Conservation (phyloP, 140 eudicot genomes). For the Flaveria floridana region DNA sequence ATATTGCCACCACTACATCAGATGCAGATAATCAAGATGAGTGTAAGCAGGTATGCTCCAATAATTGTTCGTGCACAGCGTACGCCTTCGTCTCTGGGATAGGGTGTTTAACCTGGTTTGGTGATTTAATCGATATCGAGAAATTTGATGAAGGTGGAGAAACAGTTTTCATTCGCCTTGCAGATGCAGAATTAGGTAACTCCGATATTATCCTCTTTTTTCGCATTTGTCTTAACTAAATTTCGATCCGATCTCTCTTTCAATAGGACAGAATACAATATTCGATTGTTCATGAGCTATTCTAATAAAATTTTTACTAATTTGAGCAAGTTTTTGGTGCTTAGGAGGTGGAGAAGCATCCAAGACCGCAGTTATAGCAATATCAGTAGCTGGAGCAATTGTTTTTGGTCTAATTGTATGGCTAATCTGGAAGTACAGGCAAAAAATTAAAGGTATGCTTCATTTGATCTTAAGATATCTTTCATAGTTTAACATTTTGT, state of each 20-base stretch:
- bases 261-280: neutral
- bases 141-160: slow-evolving; percentile 55
- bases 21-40: slow-evolving; percentile 18
- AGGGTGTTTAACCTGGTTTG: slow-evolving; percentile 68
- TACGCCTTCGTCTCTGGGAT: slow-evolving; percentile 60
- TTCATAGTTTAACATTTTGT: neutral
- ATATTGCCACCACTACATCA: slow-evolving; percentile 34
- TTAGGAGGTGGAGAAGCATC: slow-evolving; percentile 34
- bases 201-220: neutral
- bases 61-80: slow-evolving; percentile 63
- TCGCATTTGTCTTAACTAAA: too few species aligned
- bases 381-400: slow-evolving; percentile 34
- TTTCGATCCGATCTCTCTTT: neutral
- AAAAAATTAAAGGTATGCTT: slow-evolving; percentile 43
- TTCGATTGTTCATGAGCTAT: neutral
- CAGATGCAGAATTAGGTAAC: slow-evolving; percentile 59
- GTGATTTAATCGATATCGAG: slow-evolving; percentile 57
- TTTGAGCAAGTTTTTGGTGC: neutral
- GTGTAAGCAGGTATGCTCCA: slow-evolving; percentile 49
- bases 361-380: slow-evolving; percentile 25
- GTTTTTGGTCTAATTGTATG: slow-evolving; percentile 35
- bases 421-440: slow-evolving; percentile 46
- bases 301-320: slow-evolving; percentile 9
- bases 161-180: slow-evolving; percentile 48
- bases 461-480: neutral